Evolutionary conservation across 805 yeast species (phyloP), one percentile per base, ranked within the genome.

Genomic region (Saccharomycodes ludwigii): DNA sequence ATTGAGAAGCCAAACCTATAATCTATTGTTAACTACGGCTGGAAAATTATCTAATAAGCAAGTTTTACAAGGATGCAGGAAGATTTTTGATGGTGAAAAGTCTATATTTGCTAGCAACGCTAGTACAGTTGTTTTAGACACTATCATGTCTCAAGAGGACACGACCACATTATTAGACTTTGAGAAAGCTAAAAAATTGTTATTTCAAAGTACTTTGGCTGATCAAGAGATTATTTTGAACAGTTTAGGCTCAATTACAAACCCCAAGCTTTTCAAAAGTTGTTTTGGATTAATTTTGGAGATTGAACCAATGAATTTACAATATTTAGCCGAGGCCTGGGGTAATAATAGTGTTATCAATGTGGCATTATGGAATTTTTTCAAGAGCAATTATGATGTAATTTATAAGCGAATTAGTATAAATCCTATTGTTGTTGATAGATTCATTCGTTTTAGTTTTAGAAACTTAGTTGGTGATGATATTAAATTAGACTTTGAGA

Each of bases 191-290:
- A 38, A 61, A 27, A 35, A 46, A 3, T 70, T 68, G 41, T 66
- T 65, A 18, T 47, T 50, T 3, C 36, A 48, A 5, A 74, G 77
- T 4, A 46, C 63, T 1, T 50, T 74, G 3, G 58, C 68, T 32
- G 76, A 70, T 46, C 60, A 71, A 33, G 78, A 72, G 46, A 55
- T 63, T 24, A 66, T 72, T 0, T 48, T 73, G 24, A 43, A 50
- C 8, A 63, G 75, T 1, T 48, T 73, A 33, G 77, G 77, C 3
- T 47, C 55, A 10, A 54, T 66, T n/a, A 40, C 54, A 15, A 56
- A 61, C 24, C 40, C 45, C 12, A 52, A 53, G 6, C 50, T 59
- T 17, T 52, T 66, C n/a, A 43, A 45, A 6, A 46, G 46, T 21
- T 50, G 66, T 31, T 42, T 70, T 10, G 43, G 42, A 2, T 42